Evolutionary conservation across 441 rosid species (phyloP).

Genomic region (Gossypium schwendimanii): DNA sequence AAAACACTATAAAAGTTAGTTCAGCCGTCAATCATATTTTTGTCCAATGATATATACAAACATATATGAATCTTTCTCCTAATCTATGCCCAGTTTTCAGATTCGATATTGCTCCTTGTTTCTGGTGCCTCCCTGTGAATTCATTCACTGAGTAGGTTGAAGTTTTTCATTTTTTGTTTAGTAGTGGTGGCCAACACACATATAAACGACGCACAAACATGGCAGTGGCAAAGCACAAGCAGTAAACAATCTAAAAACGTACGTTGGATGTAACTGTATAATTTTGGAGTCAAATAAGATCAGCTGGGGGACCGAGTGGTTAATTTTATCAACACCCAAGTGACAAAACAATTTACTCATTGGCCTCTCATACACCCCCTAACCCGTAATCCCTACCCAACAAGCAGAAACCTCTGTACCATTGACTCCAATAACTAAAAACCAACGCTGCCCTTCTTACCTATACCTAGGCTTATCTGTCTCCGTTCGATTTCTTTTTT

Average conservation of each 20-base stretch:
- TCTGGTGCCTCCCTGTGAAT: neutral
- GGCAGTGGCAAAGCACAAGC: neutral
- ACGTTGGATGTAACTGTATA: too few species aligned
- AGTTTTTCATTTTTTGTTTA: too few species aligned
- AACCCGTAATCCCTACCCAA: neutral
- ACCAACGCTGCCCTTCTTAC: too few species aligned
- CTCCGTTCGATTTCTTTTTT: too few species aligned
- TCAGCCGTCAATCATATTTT: conserved; percentile 14
- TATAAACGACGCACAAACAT: neutral
- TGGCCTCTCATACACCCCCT: neutral
- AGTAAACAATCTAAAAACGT: neutral
- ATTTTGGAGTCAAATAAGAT: too few species aligned
- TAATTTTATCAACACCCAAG: too few species aligned
- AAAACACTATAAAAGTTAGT: conserved; percentile 3
- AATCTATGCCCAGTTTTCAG: neutral
- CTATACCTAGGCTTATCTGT: too few species aligned
- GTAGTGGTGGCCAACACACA: too few species aligned
- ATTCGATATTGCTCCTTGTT: neutral
- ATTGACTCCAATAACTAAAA: too few species aligned
- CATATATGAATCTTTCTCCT: conserved; percentile 3
- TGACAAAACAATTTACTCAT: neutral
- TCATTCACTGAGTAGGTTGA: too few species aligned
- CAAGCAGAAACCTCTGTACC: too few species aligned
- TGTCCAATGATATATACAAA: neutral
- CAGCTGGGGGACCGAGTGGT: too few species aligned